Evolutionary conservation across 441 rosid genomes (phyloP), one percentile per base, ranked within the genome.

Genomic region (Jatropha multifida): DNA sequence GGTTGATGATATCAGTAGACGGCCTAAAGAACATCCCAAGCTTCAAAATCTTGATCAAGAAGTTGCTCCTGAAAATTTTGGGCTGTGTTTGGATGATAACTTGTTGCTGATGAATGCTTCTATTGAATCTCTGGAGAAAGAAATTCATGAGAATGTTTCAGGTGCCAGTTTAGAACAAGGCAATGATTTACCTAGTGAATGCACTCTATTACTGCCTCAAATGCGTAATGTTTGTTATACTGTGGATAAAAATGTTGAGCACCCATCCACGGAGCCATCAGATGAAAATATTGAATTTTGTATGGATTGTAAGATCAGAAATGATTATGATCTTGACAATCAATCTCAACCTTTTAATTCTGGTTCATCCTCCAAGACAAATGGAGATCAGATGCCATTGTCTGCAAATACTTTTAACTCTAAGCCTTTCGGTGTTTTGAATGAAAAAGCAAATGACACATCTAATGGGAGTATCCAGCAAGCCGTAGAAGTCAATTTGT

Each of bases 1-100:
- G 71, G 74, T 72, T 75, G 79, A 77, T 82, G 76, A 82, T 62
- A 71, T 63, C 65, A 27, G 8, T 74, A 80, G 69, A 81, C 84
- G 75, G 73, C 77, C 69, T 78, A 83, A 74, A 60, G 78, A 72
- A 70, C 76, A 68, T 73, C 67, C 74, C 69, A 82, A 75, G 81
- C 81, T 66, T 86, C 79, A 79, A 74, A 64, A 74, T 74, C 68
- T 72, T 56, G 66, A 56, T 78, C 71, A 75, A 52, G 54, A 78
- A 76, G 71, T 75, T 79, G 76, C 75, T 56, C 72, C 42, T 63
- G 72, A 78, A 62, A 74, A 78, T 72, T 64, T 56, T 60, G 68
- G 74, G 15, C n/a, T 56, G 46, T 64, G 72, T 76, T 54, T 60
- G 40, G 74, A 71, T 64, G 66, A 66, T 54, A 77, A 67, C 69